A percentile compares a stretch with the other conserved stretches of the same genome.
These are phyloP conservation scores for Trifolium subterraneum DNA, from an alignment of 306 rosid genomes.

Conservation along the genomic window DNA sequence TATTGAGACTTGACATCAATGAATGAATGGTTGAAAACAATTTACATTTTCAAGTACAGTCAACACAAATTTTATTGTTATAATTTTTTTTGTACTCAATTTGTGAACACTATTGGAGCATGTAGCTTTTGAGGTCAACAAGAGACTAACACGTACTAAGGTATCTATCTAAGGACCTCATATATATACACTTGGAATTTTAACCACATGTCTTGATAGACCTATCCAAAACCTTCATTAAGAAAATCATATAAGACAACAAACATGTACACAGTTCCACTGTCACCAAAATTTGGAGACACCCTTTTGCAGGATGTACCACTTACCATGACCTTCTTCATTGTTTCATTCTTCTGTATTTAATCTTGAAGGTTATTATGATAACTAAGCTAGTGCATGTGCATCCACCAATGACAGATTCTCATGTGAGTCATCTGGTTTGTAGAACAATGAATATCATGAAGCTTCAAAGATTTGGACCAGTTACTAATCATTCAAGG, in stretches of 20 bases:
- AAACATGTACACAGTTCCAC: conserved; percentile 20
- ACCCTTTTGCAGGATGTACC: conserved; percentile 5
- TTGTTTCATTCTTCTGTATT: neutral
- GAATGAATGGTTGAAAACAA: conserved; percentile 18
- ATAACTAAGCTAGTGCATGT: conserved; percentile 53
- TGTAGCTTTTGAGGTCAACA: neutral
- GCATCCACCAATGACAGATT: conserved; percentile 52
- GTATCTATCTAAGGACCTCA: neutral
- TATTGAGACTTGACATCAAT: neutral
- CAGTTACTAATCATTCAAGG: conserved; percentile 38
- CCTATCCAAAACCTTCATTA: conserved; percentile 43
- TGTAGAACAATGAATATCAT: conserved; percentile 45
- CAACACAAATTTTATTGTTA: neutral
- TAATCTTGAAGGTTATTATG: conserved; percentile 43
- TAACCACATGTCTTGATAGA: conserved; percentile 47
- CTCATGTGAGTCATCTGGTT: conserved; percentile 37
- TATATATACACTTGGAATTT: neutral
- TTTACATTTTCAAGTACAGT: neutral
- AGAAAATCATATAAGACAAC: neutral
- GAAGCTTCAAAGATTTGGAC: conserved; percentile 42
- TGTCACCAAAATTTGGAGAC: neutral
- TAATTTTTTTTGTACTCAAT: neutral
- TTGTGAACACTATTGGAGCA: neutral
- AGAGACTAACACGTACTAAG: neutral
- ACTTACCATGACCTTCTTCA: neutral